Evolutionary conservation across 805 yeast species (phyloP).

Genomic region (Cephaloascus fragrans): DNA sequence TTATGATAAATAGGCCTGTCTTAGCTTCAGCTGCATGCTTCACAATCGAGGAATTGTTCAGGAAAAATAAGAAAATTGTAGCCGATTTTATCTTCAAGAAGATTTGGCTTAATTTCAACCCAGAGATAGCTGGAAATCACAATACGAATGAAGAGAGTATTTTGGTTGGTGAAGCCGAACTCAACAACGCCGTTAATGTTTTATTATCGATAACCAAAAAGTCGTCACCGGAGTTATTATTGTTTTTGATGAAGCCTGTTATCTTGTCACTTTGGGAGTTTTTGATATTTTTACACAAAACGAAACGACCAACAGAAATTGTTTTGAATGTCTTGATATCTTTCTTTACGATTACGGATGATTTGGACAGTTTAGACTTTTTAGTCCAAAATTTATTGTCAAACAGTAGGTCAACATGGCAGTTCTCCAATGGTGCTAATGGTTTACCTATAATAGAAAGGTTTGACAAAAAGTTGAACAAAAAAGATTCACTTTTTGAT

Average conservation of each 20-base stretch:
- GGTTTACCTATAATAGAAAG: not conserved
- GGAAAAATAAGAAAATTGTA: conserved; percentile 37
- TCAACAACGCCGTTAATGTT: conserved; percentile 59
- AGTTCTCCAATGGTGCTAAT: conserved; percentile 1
- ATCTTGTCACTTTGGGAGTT: conserved; percentile 34
- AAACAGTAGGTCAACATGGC: conserved; percentile 25
- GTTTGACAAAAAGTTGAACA: conserved; percentile 8
- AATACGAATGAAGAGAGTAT: conserved; percentile 14
- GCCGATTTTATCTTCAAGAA: conserved; percentile 48
- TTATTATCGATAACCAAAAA: conserved; percentile 49
- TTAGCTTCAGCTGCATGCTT: conserved; percentile 47
- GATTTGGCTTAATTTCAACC: conserved; percentile 31
- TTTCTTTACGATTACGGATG: conserved; percentile 4
- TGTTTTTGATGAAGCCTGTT: conserved; percentile 19
- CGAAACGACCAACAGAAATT: conserved; percentile 21
- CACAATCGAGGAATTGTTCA: conserved; percentile 41
- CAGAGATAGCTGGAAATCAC: no score
- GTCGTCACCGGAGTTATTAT: conserved; percentile 15
- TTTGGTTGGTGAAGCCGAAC: conserved; percentile 32
- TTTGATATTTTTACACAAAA: conserved; percentile 20
- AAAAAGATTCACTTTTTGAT: conserved; percentile 24
- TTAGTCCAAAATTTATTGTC: conserved; percentile 22
- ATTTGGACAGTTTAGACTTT: conserved; percentile 12
- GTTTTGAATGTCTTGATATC: conserved; percentile 27
- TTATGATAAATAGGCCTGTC: conserved; percentile 50